A percentile compares a stretch with the other conserved stretches of the same genome.
These are phyloP conservation scores for Globisporangium canariense DNA, from an alignment of 352 stramenopile species.

Conservation along the genomic window DNA sequence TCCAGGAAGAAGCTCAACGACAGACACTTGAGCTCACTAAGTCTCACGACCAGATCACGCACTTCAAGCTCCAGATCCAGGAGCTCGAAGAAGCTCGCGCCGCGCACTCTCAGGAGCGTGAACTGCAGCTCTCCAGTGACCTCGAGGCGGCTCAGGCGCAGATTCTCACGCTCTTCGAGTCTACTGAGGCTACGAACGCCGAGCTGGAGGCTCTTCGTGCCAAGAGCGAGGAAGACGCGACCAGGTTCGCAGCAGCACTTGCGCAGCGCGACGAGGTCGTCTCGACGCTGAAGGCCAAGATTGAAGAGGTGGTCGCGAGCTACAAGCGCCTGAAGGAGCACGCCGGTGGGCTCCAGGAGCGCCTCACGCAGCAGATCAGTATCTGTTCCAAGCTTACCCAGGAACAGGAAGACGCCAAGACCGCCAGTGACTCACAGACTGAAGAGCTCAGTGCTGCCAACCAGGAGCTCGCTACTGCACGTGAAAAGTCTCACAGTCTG, in stretches of 20 bases:
- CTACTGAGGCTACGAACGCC: slow-evolving; percentile 3
- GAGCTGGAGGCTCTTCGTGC: slow-evolving; percentile 20
- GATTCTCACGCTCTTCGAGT: slow-evolving; percentile 21
- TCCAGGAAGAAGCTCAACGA: not conserved
- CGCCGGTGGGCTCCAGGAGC: slow-evolving; percentile 43
- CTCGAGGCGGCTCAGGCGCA: slow-evolving; percentile 23
- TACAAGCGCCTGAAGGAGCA: slow-evolving; percentile 59
- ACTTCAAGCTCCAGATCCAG: slow-evolving; percentile 1
- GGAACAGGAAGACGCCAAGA: slow-evolving; percentile 23
- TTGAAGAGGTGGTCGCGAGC: slow-evolving; percentile 56
- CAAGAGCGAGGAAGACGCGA: slow-evolving; percentile 4
- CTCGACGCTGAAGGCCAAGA: slow-evolving; percentile 47
- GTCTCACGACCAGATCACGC: not conserved
- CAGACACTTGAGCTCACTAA: not conserved
- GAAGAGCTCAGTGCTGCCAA: slow-evolving; percentile 29
- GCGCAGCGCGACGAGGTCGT: slow-evolving; percentile 47
- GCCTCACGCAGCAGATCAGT: slow-evolving; percentile 26
- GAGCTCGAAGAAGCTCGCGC: slow-evolving; percentile 15
- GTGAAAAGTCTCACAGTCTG: slow-evolving; percentile 15
- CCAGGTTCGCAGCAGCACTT: slow-evolving; percentile 2
- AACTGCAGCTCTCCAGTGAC: slow-evolving; percentile 13
- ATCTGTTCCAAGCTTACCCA: slow-evolving; percentile 16
- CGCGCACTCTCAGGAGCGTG: slow-evolving; percentile 19
- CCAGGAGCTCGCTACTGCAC: slow-evolving; percentile 25
- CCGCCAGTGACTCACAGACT: slow-evolving; percentile 26